Base-by-base conservation (phyloP, 495 filamentous ascomycete species). In the Xylaria palmicola region DNA sequence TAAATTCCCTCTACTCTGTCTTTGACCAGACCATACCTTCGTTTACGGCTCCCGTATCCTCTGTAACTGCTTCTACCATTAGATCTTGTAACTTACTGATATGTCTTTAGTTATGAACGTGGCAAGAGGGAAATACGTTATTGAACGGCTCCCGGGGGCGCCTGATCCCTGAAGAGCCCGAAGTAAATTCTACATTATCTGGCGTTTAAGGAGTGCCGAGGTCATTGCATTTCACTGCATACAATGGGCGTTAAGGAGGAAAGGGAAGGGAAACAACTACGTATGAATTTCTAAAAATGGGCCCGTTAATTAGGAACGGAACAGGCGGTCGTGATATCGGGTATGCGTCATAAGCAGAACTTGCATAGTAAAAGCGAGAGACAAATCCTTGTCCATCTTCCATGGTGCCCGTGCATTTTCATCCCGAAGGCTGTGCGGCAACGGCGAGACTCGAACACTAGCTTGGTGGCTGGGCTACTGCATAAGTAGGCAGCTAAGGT, bases 131-230 rank as follows among this genome's bases (percentile, higher is more conserved):
- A 97, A 96, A 74, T 97, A 96, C 75, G 88, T 90, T 26, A 93
- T 98, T 68, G 93, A 98, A 78, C 83, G 92, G 63, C 76, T 98
- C 36, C 93, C 92, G 0, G 90, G 93, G 71, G 90, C 90, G 56
- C 86, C 88, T 51, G 59, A 61, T 29, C 49, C 49, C 9, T 61
- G 29, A 59, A 59, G 6, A 44, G 30, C 22, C 17, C 24, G 34
- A 32, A 3, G 32, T n/a, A 22, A 13, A 52, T 2, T 30, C 19
- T 17, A 15, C 27, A 24, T 41, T 10, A 44, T 36, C 26, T 20
- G 37, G 57, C 37, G 47, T 44, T 44, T 52, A n/a, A 19, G 47
- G 45, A 22, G 34, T 30, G 20, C n/a, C 6, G 34, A 24, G 27
- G 44, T 1, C 12, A 13, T 41, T 29, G 12, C 34, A 6, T 61